phyloP scores from a whole-genome alignment of 768 basidiomycete species.

The Suillus alpinus region DNA sequence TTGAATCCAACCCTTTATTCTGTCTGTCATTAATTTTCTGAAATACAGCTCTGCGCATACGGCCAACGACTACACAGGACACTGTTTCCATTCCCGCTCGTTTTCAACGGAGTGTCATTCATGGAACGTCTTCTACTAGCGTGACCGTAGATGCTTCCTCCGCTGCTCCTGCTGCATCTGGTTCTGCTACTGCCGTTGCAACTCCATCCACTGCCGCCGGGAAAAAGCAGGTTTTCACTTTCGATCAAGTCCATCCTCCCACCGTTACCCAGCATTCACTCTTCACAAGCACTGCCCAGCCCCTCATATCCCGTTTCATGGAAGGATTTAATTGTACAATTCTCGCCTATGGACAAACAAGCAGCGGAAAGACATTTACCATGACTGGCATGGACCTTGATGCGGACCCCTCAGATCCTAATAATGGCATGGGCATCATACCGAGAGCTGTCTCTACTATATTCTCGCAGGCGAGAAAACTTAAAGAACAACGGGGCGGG shows the following conservation, averaged over 20 bases:
- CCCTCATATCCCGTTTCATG: conserved; percentile 81
- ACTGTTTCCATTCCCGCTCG: conserved; percentile 84
- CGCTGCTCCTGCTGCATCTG: conserved; percentile 46
- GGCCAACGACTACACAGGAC: conserved; percentile 85
- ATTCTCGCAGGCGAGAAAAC: conserved; percentile 72
- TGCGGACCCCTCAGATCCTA: conserved; percentile 76
- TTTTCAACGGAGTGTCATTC: conserved; percentile 89
- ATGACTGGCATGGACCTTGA: conserved; percentile 97
- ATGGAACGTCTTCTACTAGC: conserved; percentile 67
- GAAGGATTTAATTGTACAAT: conserved; percentile 95
- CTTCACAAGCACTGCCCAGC: conserved; percentile 81
- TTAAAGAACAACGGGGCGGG: conserved; percentile 71
- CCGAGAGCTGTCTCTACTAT: conserved; percentile 90
- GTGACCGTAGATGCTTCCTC: conserved; percentile 79
- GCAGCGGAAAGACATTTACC: conserved; percentile 56
- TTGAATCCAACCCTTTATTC: not conserved
- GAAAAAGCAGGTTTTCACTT: conserved; percentile 86
- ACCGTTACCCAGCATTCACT: conserved; percentile 80
- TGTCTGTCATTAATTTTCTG: conserved; percentile 17
- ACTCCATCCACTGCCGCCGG: conserved; percentile 46
- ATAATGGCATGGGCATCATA: conserved; percentile 90
- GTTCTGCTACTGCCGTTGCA: conserved; percentile 47
- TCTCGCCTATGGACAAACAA: conserved; percentile 33
- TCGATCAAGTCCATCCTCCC: conserved; percentile 93
- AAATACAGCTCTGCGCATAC: conserved; percentile 77